Evolutionary conservation across 2,329 filamentous ascomycete species (phyloP).

Genomic region (Hypoxylon sp.): DNA sequence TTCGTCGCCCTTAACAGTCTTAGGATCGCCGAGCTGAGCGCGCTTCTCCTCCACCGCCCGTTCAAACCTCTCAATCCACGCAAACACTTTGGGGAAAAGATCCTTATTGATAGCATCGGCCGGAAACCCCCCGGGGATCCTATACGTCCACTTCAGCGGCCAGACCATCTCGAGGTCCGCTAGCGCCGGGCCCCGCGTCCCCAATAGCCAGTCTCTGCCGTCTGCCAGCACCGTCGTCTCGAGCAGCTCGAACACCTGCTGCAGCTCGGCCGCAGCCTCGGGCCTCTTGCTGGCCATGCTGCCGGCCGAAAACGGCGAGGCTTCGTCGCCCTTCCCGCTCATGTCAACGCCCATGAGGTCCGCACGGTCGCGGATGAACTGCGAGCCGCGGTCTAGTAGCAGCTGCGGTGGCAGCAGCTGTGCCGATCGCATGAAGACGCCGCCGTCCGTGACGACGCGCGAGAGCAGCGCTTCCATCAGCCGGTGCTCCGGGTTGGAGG

Average conservation of each 20-base stretch:
- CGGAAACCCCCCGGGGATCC: constrained; percentile 67
- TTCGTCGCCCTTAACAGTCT: constrained; percentile 64
- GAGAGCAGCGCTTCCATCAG: constrained; percentile 66
- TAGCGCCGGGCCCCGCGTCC: constrained; percentile 61
- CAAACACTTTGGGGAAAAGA: constrained; percentile 69
- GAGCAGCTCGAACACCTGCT: constrained; percentile 66
- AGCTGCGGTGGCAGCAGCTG: constrained; percentile 68
- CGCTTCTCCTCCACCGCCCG: constrained; percentile 58
- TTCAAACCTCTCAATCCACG: constrained; percentile 74
- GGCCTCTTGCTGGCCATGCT: constrained; percentile 53
- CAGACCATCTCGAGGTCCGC: constrained; percentile 78
- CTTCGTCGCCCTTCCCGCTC: constrained; percentile 10
- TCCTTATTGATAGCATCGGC: constrained; percentile 61
- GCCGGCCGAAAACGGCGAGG: constrained; percentile 44
- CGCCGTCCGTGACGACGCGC: constrained; percentile 65
- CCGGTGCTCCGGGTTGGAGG: not conserved
- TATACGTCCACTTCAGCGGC: constrained; percentile 74
- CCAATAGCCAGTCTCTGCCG: constrained; percentile 73
- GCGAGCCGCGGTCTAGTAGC: constrained; percentile 62
- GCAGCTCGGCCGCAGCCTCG: constrained; percentile 68
- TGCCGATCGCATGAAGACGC: constrained; percentile 65
- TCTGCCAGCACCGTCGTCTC: constrained; percentile 73
- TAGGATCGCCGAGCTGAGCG: constrained; percentile 53
- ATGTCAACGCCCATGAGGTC: constrained; percentile 52
- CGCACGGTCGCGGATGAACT: constrained; percentile 68